Evolutionary conservation across 106 monocot genomes (phyloP).

Genomic region (Xerophyta viscosa): DNA sequence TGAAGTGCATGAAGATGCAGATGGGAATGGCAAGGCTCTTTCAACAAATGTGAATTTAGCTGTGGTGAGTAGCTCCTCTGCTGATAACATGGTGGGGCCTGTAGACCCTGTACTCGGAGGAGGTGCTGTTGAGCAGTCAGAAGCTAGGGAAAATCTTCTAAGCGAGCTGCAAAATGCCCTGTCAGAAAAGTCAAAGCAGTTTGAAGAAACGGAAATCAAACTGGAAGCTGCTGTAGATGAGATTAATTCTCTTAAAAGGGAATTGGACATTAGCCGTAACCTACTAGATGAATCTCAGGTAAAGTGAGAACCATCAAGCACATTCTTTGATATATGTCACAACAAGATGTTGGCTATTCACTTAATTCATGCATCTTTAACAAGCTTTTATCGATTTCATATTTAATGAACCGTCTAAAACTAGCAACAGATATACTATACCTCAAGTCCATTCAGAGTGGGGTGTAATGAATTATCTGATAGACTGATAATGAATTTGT

Average conservation of each 20-base stretch:
- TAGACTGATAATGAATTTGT: too few species aligned
- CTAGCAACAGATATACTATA: too few species aligned
- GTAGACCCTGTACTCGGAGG: conserved; percentile 15
- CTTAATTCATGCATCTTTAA: background rate
- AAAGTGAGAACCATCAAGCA: conserved; percentile 1
- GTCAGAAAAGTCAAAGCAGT: conserved; percentile 58
- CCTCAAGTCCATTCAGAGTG: too few species aligned
- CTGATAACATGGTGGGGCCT: conserved; percentile 12
- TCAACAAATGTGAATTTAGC: conserved; percentile 7
- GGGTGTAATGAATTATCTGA: too few species aligned
- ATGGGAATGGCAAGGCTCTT: conserved; percentile 23
- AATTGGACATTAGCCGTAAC: conserved; percentile 61
- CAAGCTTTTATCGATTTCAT: too few species aligned
- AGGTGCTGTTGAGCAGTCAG: conserved; percentile 17
- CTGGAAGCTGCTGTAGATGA: conserved; percentile 59
- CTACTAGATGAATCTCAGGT: conserved; percentile 99
- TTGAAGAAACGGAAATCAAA: conserved; percentile 47
- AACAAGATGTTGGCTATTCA: background rate
- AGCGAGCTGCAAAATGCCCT: conserved; percentile 46
- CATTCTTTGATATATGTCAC: background rate
- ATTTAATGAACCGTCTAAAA: too few species aligned
- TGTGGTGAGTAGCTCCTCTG: conserved; percentile 11
- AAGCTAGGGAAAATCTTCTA: conserved; percentile 23
- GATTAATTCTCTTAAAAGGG: conserved; percentile 47
- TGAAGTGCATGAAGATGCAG: conserved; percentile 16